Evolutionary conservation across 2,329 filamentous ascomycete species (phyloP).

Genomic region (Teratosphaeria nubilosa): DNA sequence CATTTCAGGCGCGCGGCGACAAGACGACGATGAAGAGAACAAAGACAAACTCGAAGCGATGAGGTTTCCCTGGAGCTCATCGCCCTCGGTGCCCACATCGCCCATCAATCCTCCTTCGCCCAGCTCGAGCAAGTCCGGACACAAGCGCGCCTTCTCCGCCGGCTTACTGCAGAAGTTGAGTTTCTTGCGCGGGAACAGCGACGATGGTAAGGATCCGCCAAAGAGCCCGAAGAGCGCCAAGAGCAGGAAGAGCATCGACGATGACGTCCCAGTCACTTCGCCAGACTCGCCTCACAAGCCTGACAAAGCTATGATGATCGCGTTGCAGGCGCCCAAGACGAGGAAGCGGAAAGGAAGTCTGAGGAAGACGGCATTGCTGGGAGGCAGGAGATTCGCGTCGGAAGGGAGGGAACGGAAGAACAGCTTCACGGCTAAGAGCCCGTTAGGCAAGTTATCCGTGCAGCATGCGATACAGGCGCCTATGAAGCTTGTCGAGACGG

Average conservation of each 20-base stretch:
- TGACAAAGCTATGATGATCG: constrained; percentile 41
- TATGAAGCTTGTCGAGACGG: neutral
- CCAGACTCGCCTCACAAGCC: constrained; percentile 22
- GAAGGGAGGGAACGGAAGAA: constrained; percentile 44
- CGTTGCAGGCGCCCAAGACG: constrained; percentile 41
- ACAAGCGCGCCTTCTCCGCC: constrained; percentile 50
- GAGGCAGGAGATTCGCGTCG: constrained; percentile 52
- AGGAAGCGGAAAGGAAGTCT: constrained; percentile 73
- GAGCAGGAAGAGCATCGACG: constrained; percentile 22
- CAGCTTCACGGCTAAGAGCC: constrained; percentile 26
- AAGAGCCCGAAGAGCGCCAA: constrained; percentile 18
- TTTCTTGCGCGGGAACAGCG: constrained; percentile 48
- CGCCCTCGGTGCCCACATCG: constrained; percentile 11
- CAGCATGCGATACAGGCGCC: constrained; percentile 3
- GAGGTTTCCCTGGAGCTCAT: constrained; percentile 16
- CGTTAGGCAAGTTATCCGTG: constrained; percentile 17
- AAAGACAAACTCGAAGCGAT: constrained; percentile 10
- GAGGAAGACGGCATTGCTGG: constrained; percentile 75
- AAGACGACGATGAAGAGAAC: constrained; percentile 1
- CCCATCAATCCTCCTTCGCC: constrained; percentile 3
- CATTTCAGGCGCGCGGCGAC: constrained; percentile 2
- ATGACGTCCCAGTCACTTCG: constrained; percentile 16
- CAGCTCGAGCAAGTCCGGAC: constrained; percentile 11
- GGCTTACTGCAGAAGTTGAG: constrained; percentile 59
- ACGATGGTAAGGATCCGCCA: constrained; percentile 24